Percentiles rank a stretch among this genome's conserved stretches.
Conservation (phyloP, 2,329 filamentous ascomycete genomes). For the Fusarium albosuccineum region DNA sequence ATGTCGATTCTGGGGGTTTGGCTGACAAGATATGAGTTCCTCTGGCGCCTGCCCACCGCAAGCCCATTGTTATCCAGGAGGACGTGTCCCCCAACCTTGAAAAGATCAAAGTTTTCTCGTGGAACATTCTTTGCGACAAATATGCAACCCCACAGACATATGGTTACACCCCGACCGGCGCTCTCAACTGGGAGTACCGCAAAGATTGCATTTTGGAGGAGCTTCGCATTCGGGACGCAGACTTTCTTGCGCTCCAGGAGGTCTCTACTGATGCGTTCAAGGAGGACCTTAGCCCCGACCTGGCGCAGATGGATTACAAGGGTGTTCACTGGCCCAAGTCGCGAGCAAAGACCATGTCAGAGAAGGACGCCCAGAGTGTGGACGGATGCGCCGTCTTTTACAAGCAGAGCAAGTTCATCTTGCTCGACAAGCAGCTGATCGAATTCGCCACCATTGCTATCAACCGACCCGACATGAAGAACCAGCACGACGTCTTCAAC, state of each 20-base stretch:
- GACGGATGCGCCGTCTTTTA: slow-evolving; percentile 98
- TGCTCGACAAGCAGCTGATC: slow-evolving; percentile 93
- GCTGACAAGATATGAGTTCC: slow-evolving; percentile 69
- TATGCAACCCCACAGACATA: slow-evolving; percentile 89
- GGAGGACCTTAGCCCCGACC: slow-evolving; percentile 87
- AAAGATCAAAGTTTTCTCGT: slow-evolving; percentile 87
- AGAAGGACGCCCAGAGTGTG: slow-evolving; percentile 88
- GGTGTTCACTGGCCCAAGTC: slow-evolving; percentile 94
- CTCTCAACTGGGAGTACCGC: slow-evolving; percentile 88
- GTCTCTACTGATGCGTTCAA: slow-evolving; percentile 93
- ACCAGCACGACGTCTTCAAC: slow-evolving; percentile 97
- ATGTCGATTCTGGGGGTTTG: background rate
- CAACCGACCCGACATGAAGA: slow-evolving; percentile 96
- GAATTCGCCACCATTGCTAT: slow-evolving; percentile 94
- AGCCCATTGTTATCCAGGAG: slow-evolving; percentile 82
- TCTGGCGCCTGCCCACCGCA: slow-evolving; percentile 79
- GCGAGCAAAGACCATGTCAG: slow-evolving; percentile 90
- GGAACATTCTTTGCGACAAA: slow-evolving; percentile 96
- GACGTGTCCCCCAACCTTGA: slow-evolving; percentile 72
- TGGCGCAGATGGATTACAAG: slow-evolving; percentile 91
- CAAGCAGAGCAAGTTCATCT: slow-evolving; percentile 93
- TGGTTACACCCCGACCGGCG: slow-evolving; percentile 87
- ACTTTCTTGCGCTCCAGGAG: slow-evolving; percentile 94
- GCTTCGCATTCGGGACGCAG: slow-evolving; percentile 81
- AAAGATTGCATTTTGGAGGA: slow-evolving; percentile 87